These are phyloP conservation scores for Heracleum sosnowskyi DNA, from an alignment of 129 eudicot species.

Conservation along the genomic window DNA sequence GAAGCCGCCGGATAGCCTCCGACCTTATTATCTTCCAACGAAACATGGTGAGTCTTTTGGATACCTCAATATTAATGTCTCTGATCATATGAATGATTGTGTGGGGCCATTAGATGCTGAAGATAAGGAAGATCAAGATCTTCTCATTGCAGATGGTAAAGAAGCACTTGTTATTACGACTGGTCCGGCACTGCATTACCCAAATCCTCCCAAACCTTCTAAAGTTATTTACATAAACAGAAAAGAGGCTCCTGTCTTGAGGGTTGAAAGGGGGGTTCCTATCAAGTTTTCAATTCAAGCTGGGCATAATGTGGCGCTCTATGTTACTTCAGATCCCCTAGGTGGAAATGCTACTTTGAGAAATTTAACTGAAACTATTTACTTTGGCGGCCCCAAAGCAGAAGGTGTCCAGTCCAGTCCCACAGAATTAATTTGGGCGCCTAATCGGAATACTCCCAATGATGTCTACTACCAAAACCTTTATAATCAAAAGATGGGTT, in stretches of 20 bases:
- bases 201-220: conserved; percentile 91
- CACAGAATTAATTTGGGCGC: conserved; percentile 55
- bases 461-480: conserved; percentile 72
- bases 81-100: conserved; percentile 66
- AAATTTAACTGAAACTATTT: conserved; percentile 59
- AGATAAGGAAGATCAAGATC: conserved; percentile 82
- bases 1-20: conserved; percentile 69
- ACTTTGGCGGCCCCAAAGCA: conserved; percentile 73
- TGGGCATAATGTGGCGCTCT: conserved; percentile 87
- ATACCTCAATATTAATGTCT: conserved; percentile 54
- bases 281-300: conserved; percentile 88
- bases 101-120: conserved; percentile 85
- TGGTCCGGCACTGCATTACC: conserved; percentile 71
- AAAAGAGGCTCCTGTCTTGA: conserved; percentile 77
- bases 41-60: conserved; percentile 79
- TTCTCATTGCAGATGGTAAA: conserved; percentile 59
- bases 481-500: conserved; percentile 74
- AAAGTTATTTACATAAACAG: conserved; percentile 82
- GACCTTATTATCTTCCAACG: conserved; percentile 78
- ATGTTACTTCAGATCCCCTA: conserved; percentile 79
- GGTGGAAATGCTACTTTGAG: conserved; percentile 91
- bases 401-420: conserved; percentile 87
- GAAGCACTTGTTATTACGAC: conserved; percentile 63
- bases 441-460: conserved; percentile 82
- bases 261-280: conserved; percentile 91